Evolutionary conservation across 2,329 filamentous ascomycete genomes (phyloP).

Genomic region (Metarhizium guizhouense): DNA sequence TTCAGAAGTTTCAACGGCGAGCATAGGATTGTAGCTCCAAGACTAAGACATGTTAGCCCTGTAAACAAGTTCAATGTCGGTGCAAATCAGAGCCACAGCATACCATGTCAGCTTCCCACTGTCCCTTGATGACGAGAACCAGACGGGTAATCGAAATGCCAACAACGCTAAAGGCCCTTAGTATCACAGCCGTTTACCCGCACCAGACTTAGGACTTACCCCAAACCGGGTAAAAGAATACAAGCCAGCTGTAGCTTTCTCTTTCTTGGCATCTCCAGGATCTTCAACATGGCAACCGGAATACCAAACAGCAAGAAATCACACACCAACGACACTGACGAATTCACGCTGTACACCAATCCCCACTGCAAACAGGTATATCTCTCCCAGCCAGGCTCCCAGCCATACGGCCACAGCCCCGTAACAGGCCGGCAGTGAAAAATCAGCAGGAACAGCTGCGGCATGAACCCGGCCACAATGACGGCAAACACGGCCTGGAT

Average conservation of each 20-base stretch:
- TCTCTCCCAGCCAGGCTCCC: conserved; percentile 28
- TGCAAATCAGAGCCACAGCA: neutral
- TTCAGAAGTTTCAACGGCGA: conserved; percentile 40
- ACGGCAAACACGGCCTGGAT: conserved; percentile 27
- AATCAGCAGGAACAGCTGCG: conserved; percentile 39
- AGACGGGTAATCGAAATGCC: conserved; percentile 38
- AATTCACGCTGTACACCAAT: conserved; percentile 42
- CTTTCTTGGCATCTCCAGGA: conserved; percentile 32
- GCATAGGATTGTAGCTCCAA: conserved; percentile 41
- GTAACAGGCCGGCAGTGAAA: conserved; percentile 44
- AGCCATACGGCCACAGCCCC: conserved; percentile 41
- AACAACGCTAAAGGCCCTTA: conserved; percentile 29
- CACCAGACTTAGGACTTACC: conserved; percentile 23
- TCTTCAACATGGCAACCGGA: conserved; percentile 36
- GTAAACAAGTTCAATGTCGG: too few species aligned
- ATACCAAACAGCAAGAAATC: conserved; percentile 42
- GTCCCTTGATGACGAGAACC: conserved; percentile 36
- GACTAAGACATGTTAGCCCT: conserved; percentile 16
- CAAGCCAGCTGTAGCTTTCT: conserved; percentile 37
- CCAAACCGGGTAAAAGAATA: conserved; percentile 39
- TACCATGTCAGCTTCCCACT: conserved; percentile 33
- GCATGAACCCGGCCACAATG: conserved; percentile 32
- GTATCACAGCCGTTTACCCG: neutral
- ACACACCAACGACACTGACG: conserved; percentile 37
- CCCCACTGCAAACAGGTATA: conserved; percentile 42